Evolutionary conservation across 2,329 filamentous ascomycete genomes (phyloP).

Genomic region (Xylariaceae sp.): DNA sequence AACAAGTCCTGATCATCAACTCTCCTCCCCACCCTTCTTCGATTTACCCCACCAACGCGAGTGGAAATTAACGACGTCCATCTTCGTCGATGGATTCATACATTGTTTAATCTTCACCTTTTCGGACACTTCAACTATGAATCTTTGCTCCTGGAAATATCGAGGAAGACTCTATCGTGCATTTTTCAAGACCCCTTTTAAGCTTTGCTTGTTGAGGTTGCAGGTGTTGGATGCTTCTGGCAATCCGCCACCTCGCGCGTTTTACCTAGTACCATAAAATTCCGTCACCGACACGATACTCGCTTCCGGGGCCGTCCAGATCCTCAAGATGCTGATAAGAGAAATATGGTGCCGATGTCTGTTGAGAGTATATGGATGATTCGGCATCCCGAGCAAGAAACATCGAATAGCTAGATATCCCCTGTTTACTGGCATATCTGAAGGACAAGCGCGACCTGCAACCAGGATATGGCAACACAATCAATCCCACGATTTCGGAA

Average conservation of each 20-base stretch:
- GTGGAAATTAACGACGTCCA: conserved; percentile 2
- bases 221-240: conserved; percentile 1
- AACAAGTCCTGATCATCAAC: not conserved
- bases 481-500: conserved; percentile 1
- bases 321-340: conserved; percentile 8
- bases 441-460: conserved; percentile 3
- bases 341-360: conserved; percentile 7
- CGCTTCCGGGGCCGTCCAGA: not conserved
- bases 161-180: conserved; percentile 5
- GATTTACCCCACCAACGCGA: conserved; percentile 8
- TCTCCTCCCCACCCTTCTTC: not conserved
- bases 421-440: conserved; percentile 8
- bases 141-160: not conserved
- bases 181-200: too few relatives aligned
- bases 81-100: not conserved
- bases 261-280: conserved; percentile 5
- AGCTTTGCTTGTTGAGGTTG: conserved; percentile 1
- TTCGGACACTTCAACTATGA: not conserved
- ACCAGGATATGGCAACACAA: not conserved
- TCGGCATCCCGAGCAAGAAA: conserved; percentile 5
- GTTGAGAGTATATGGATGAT: conserved; percentile 7
- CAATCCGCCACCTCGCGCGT: not conserved
- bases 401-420: conserved; percentile 8
- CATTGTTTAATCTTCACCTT: not conserved
- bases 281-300: not conserved